Evolutionary conservation across 106 monocot genomes (phyloP).

Genomic region (Dactylorhiza incarnata): DNA sequence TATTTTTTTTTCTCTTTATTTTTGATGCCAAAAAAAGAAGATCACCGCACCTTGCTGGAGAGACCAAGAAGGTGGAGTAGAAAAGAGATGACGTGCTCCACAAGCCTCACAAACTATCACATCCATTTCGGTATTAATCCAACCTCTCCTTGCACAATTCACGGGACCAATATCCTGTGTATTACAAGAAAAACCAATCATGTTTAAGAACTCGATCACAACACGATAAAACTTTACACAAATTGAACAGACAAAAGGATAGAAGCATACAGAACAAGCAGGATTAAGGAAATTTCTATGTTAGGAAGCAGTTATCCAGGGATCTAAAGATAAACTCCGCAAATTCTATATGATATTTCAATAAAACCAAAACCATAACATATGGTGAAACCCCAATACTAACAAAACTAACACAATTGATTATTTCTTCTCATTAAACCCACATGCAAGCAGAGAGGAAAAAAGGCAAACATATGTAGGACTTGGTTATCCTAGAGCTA

Average conservation of each 20-base stretch:
- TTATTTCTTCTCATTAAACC: not conserved
- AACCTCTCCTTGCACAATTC: slow-evolving; percentile 96
- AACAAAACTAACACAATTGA: not conserved
- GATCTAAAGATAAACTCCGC: not conserved
- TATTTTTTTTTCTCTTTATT: not conserved
- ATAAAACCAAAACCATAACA: not conserved
- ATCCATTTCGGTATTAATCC: slow-evolving; percentile 88
- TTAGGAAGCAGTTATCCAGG: not conserved
- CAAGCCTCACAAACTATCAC: slow-evolving; percentile 85
- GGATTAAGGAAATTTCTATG: not conserved
- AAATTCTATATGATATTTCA: slow-evolving; percentile 1
- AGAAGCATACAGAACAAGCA: not conserved
- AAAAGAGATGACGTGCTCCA: slow-evolving; percentile 81
- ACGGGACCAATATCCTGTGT: slow-evolving; percentile 64
- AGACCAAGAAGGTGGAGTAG: slow-evolving; percentile 80
- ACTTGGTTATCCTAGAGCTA: not conserved
- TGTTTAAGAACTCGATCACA: not conserved
- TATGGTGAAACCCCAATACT: not conserved
- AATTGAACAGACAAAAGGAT: not conserved
- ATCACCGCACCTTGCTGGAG: slow-evolving; percentile 60
- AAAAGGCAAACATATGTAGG: not conserved
- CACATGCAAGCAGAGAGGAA: not conserved
- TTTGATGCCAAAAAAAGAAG: not conserved
- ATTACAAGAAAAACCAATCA: not conserved
- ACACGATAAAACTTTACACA: not conserved